Conservation (phyloP, 2,329 filamentous ascomycete species). For the Coniochaeta sp. region DNA sequence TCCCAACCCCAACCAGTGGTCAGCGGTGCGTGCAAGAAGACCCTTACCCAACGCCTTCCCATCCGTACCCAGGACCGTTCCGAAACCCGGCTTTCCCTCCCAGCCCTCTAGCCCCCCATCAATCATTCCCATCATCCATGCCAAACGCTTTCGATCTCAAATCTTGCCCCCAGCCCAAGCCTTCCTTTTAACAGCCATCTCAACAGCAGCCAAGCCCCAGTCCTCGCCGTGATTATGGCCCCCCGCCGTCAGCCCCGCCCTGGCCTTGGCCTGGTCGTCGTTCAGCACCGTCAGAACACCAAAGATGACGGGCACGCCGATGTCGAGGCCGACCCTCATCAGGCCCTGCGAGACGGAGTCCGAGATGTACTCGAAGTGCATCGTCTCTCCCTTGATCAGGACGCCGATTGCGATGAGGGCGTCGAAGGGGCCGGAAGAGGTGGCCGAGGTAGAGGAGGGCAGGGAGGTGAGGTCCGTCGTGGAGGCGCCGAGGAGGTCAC, state of each 20-base stretch:
- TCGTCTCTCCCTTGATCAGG: slow-evolving; percentile 96
- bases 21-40: no score
- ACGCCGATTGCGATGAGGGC: slow-evolving; percentile 93
- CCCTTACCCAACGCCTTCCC: no score
- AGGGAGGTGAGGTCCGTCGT: slow-evolving; percentile 56
- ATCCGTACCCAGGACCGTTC: no score
- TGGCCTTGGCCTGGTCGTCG: slow-evolving; percentile 79
- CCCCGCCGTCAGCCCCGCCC: slow-evolving; percentile 64
- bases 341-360: slow-evolving; percentile 85
- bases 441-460: slow-evolving; percentile 25
- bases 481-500: slow-evolving; percentile 66
- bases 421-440: slow-evolving; percentile 65
- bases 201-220: slow-evolving; percentile 91
- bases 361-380: slow-evolving; percentile 99
- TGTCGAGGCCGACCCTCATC: slow-evolving; percentile 90
- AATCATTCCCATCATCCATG: not conserved
- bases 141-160: not conserved
- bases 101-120: no score
- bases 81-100: no score
- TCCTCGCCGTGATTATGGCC: slow-evolving; percentile 94
- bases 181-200: slow-evolving; percentile 82
- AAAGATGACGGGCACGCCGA: slow-evolving; percentile 83
- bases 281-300: slow-evolving; percentile 83
- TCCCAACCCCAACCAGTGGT: no score
- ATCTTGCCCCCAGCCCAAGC: slow-evolving; percentile 71